Percentiles rank a stretch among this genome's conserved stretches.
Conservation (phyloP, 176 grass and related monocot species). For the Musa troglodytarum region DNA sequence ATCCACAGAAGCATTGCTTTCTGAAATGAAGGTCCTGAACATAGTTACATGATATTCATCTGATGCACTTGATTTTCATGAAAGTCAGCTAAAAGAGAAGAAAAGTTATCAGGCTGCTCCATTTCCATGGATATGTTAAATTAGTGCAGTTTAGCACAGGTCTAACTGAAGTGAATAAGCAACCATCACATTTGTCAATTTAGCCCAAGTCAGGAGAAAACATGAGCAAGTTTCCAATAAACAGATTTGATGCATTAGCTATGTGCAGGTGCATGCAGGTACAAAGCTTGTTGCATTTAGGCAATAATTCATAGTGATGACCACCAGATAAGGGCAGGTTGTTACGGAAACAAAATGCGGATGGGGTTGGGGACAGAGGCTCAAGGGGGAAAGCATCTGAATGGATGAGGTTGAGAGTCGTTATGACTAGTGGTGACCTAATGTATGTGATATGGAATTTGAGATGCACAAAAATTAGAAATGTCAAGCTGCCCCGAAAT, state of each 20-base stretch:
- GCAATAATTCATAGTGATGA: not conserved
- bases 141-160: not conserved
- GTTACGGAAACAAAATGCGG: not conserved
- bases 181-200: not conserved
- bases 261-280: not conserved
- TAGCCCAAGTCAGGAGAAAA: not conserved
- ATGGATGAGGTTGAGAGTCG: not conserved
- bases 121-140: not conserved
- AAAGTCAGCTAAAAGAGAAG: not conserved
- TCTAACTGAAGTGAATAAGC: too few relatives aligned
- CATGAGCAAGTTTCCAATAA: not conserved
- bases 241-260: not conserved
- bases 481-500: not conserved
- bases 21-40: constrained; percentile 34
- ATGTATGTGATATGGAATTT: not conserved
- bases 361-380: not conserved
- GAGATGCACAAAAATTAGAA: not conserved
- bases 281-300: not conserved
- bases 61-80: not conserved
- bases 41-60: constrained; percentile 14
- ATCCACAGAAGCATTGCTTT: constrained; percentile 87
- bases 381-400: not conserved
- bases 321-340: not conserved
- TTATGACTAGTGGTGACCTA: not conserved
- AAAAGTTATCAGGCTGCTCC: not conserved